phyloP scores from a whole-genome alignment of 2,329 filamentous ascomycete species.

The Exophiala sideris region DNA sequence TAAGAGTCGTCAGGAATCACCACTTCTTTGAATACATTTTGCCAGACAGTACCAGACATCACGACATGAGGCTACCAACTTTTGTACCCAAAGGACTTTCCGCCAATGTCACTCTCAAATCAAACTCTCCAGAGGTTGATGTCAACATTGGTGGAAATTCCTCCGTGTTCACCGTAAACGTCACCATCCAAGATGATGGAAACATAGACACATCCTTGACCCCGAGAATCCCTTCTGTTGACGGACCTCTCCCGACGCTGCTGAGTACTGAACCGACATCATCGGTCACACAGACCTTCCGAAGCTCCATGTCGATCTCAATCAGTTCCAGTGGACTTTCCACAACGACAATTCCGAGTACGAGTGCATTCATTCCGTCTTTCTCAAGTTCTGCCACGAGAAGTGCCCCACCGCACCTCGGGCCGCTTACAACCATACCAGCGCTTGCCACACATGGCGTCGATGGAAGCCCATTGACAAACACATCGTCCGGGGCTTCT shows the following conservation, averaged over 20 bases:
- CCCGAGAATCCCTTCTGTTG: not conserved
- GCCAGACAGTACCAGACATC: not conserved
- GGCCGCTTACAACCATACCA: not conserved
- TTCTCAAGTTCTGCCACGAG: not conserved
- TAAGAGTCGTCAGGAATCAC: not conserved
- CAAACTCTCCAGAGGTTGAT: constrained; percentile 1
- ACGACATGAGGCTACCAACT: not conserved
- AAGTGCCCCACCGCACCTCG: not conserved
- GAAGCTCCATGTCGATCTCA: not conserved
- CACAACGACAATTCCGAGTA: not conserved
- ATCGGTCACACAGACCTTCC: not conserved
- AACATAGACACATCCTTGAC: constrained; percentile 2
- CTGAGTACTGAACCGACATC: constrained; percentile 1
- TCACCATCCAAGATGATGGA: not conserved
- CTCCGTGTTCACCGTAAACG: not conserved
- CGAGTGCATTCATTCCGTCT: not conserved
- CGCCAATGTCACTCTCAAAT: not conserved
- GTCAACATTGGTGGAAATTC: constrained; percentile 2
- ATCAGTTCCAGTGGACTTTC: not conserved
- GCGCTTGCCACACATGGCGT: not conserved
- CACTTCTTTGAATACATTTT: not conserved
- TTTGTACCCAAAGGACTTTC: not conserved
- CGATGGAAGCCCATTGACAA: not conserved
- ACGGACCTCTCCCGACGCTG: not conserved
- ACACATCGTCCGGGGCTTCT: not conserved